These are phyloP conservation scores for Eucalyptus cladocalyx DNA, from an alignment of 345 rosid genomes.

Conservation along the genomic window DNA sequence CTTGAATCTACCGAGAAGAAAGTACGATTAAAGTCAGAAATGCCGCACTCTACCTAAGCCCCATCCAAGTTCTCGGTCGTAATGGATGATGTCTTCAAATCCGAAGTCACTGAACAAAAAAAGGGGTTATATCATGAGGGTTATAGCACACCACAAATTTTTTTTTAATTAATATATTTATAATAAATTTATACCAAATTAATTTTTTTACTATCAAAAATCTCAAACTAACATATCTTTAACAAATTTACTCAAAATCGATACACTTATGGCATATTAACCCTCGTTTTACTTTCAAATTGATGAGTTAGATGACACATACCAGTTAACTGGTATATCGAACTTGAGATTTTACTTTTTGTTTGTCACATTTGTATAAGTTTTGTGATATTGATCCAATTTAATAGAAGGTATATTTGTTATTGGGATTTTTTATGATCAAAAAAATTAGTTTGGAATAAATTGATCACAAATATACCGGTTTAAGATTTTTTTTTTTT, in stretches of 20 bases:
- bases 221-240: background rate
- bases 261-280: rapidly evolving
- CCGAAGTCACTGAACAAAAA: background rate
- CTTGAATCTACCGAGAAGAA: background rate
- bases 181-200: too few relatives aligned
- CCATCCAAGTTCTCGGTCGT: background rate
- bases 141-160: too few relatives aligned
- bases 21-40: background rate
- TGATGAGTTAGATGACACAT: rapidly evolving
- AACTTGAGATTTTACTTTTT: too few relatives aligned
- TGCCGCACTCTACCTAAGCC: background rate
- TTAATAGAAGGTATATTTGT: too few relatives aligned
- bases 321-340: rapidly evolving
- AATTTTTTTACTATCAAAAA: too few relatives aligned
- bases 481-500: too few relatives aligned
- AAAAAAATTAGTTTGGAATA: rapidly evolving
- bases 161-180: too few relatives aligned
- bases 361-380: too few relatives aligned
- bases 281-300: too few relatives aligned
- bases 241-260: too few relatives aligned
- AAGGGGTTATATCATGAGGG: too few relatives aligned
- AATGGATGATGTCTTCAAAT: background rate
- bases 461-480: rapidly evolving
- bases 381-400: too few relatives aligned
- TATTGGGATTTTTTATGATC: rapidly evolving